Percentiles rank a stretch among this genome's conserved stretches.
Evolutionary conservation across 2,329 filamentous ascomycete genomes (phyloP).

Genomic region (Ceratocystis cubensis): DNA sequence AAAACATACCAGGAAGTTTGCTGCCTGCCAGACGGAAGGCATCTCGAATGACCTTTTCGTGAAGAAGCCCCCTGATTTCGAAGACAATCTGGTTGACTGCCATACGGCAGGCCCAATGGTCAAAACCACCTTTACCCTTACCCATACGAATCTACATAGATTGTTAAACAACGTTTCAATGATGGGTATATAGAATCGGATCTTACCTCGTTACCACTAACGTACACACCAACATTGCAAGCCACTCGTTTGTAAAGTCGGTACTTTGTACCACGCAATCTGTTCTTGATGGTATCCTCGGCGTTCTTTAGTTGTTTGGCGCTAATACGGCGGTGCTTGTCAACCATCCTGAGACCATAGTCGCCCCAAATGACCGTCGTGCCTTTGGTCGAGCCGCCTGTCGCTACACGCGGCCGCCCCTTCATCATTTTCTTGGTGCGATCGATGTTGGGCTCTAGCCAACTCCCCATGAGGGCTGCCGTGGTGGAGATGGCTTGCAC

Average conservation of each 20-base stretch:
- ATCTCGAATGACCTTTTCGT: constrained; percentile 89
- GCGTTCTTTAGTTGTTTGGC: constrained; percentile 78
- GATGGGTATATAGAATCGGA: background rate
- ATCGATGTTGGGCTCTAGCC: constrained; percentile 66
- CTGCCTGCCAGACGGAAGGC: constrained; percentile 88
- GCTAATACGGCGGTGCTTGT: constrained; percentile 84
- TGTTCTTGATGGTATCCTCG: constrained; percentile 82
- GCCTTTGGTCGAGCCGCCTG: constrained; percentile 79
- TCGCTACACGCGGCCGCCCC: constrained; percentile 74
- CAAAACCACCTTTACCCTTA: constrained; percentile 95
- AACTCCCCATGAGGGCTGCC: constrained; percentile 46
- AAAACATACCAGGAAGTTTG: constrained; percentile 71
- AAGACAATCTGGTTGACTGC: constrained; percentile 86
- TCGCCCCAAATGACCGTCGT: constrained; percentile 96
- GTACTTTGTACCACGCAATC: constrained; percentile 83
- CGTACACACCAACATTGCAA: constrained; percentile 90
- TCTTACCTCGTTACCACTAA: constrained; percentile 77
- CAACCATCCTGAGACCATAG: constrained; percentile 83
- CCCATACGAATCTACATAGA: constrained; percentile 72
- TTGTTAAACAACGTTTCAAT: constrained; percentile 17
- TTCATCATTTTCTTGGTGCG: constrained; percentile 84
- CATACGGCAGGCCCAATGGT: constrained; percentile 87
- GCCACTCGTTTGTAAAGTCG: constrained; percentile 80
- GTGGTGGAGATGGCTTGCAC: constrained; percentile 63
- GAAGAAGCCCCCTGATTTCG: constrained; percentile 79